Conservation (phyloP, 441 rosid genomes). For the Hypseocharis bilobata region DNA sequence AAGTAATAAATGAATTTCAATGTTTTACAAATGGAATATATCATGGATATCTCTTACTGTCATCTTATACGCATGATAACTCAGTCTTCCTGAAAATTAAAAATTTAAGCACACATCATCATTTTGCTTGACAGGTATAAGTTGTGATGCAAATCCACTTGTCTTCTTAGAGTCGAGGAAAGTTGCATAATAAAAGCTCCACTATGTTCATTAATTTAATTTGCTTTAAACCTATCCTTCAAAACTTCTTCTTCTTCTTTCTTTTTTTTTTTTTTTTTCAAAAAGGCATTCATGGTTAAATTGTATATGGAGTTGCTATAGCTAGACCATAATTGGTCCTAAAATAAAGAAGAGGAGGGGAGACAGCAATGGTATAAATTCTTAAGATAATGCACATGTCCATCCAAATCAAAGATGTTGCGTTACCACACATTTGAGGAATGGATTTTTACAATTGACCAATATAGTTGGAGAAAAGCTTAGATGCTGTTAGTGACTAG, state of each 20-base stretch:
- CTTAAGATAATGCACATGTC: no score
- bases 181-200: background rate
- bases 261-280: no score
- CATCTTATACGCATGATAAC: background rate
- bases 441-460: no score
- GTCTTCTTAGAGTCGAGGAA: background rate
- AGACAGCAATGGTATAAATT: no score
- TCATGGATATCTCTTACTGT: background rate
- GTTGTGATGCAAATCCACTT: background rate
- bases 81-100: background rate
- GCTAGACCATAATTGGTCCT: background rate
- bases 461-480: no score
- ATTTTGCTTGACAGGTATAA: background rate
- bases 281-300: no score
- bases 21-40: background rate
- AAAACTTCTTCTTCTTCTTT: no score
- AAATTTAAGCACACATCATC: background rate
- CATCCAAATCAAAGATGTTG: no score
- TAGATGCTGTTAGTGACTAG: no score
- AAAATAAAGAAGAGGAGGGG: no score
- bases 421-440: no score
- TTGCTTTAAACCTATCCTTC: no score
- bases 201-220: background rate
- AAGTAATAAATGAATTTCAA: slow-evolving; percentile 17
- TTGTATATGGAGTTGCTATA: background rate